Evolutionary conservation across 352 stramenopile genomes (phyloP), one percentile per base, ranked within the genome.

Genomic region (Globisporangium lucens): DNA sequence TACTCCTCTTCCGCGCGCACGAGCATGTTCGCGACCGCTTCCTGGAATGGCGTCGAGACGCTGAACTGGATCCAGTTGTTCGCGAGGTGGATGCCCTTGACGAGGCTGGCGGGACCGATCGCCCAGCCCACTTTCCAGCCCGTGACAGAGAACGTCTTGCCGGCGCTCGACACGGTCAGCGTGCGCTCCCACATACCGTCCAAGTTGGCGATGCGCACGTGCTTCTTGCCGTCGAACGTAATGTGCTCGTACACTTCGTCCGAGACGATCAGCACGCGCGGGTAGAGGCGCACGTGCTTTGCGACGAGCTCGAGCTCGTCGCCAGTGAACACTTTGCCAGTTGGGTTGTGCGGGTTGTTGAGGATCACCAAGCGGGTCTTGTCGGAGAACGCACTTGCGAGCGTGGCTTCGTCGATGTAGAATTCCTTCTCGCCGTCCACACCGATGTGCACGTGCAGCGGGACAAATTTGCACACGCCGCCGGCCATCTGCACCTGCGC

Each of bases 181-280:
- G 89, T 97, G 65, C 87, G 84, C 20, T 96, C 79, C 72, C 77
- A 90, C 79, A 97, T 93, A 61, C 89, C 83, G 29, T 91, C 85
- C 57, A 97, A 75, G 57, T 74, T 89, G 20, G 88, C 89, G 61
- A 95, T 80, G 56, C 85, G 85, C 63, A 83, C 75, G 65, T 93
- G 81, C 58, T 78, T 73, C 52, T 80, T 78, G 53, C 83, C 82
- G 68, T 96, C 89, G 52, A 96, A 97, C 52, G 94, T 80, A 68
- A 99, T 98, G 79, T 98, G 97, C 75, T 99, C 97, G 82, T 99
- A 99, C 30, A 99, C 97, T 78, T 99, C 97, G 78, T 99, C 97
- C 27, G 92, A 98, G 47, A 99, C 83, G 27, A 99, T 86, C n/a
- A 99, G 87, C 68, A 95, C 76, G 52, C 93, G 82, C 29, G 94